Evolutionary conservation across 148 eudicot species (phyloP).

Genomic region (Rhododendron ferrugineum): DNA sequence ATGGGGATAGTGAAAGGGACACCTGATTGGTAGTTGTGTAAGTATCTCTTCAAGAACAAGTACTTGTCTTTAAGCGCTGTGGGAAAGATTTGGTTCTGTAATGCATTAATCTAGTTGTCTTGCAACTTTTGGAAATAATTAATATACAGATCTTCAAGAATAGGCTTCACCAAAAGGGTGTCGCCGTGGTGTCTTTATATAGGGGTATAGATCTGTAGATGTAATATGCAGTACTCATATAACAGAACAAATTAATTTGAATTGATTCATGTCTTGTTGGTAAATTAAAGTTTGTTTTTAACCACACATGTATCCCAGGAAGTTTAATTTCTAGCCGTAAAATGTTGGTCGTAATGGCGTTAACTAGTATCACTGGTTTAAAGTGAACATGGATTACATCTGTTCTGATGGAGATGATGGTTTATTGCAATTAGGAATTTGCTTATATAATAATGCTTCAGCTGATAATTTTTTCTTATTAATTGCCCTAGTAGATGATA

Average conservation of each 20-base stretch:
- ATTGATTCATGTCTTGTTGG: not conserved
- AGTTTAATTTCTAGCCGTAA: not conserved
- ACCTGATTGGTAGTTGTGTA: not conserved
- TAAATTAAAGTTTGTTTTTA: not conserved
- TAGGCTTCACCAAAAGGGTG: not conserved
- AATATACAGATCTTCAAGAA: not conserved
- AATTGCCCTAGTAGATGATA: not conserved
- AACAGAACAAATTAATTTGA: no score
- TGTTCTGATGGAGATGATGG: not conserved
- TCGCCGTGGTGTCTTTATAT: not conserved
- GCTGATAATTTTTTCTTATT: not conserved
- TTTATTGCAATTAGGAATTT: not conserved
- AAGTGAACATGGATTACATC: not conserved
- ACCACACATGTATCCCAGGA: not conserved
- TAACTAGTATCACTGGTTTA: not conserved
- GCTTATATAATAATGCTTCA: slow-evolving; percentile 1
- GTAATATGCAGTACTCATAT: no score
- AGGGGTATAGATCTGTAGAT: not conserved
- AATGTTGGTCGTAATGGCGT: not conserved
- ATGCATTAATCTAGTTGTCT: not conserved
- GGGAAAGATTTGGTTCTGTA: not conserved
- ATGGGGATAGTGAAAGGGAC: not conserved
- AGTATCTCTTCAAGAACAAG: not conserved
- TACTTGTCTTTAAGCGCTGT: not conserved
- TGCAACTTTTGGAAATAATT: not conserved